phyloP scores from a whole-genome alignment of 2,329 filamentous ascomycete genomes.

The Achaetomium macrosporum region DNA sequence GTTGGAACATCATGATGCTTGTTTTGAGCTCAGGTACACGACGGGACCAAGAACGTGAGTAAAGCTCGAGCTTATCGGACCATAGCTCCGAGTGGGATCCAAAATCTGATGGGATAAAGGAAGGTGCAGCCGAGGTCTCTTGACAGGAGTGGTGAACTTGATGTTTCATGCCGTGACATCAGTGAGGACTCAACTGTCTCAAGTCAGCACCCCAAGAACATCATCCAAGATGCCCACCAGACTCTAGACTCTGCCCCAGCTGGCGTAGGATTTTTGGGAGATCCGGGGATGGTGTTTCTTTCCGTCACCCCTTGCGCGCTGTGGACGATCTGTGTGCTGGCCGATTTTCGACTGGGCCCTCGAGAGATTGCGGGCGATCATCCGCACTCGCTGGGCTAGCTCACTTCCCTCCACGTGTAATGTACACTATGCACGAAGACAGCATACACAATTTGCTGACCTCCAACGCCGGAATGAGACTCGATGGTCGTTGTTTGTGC shows the following conservation, averaged over 20 bases:
- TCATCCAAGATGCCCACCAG: not conserved
- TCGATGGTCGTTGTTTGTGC: conserved; percentile 8
- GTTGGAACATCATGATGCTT: too few relatives aligned
- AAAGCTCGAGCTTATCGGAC: too few relatives aligned
- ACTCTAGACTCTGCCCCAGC: not conserved
- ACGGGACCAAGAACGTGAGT: too few relatives aligned
- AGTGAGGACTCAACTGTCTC: not conserved
- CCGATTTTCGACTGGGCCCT: not conserved
- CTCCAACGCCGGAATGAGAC: conserved; percentile 13
- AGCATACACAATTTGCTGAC: too few relatives aligned
- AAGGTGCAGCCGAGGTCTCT: not conserved
- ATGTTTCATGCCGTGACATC: not conserved
- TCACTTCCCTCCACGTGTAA: conserved; percentile 3
- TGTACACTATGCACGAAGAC: conserved; percentile 1
- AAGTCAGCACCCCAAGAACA: not conserved
- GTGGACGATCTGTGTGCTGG: conserved; percentile 6
- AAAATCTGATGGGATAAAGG: not conserved
- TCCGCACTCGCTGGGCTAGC: not conserved
- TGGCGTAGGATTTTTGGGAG: not conserved
- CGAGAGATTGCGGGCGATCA: conserved; percentile 11
- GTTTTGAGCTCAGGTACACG: too few relatives aligned
- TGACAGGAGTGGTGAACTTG: too few relatives aligned
- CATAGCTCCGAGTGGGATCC: too few relatives aligned
- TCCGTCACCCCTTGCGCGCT: not conserved
- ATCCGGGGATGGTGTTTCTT: conserved; percentile 13